Evolutionary conservation across 768 basidiomycete species (phyloP).

Genomic region (Amanita fuliginea): DNA sequence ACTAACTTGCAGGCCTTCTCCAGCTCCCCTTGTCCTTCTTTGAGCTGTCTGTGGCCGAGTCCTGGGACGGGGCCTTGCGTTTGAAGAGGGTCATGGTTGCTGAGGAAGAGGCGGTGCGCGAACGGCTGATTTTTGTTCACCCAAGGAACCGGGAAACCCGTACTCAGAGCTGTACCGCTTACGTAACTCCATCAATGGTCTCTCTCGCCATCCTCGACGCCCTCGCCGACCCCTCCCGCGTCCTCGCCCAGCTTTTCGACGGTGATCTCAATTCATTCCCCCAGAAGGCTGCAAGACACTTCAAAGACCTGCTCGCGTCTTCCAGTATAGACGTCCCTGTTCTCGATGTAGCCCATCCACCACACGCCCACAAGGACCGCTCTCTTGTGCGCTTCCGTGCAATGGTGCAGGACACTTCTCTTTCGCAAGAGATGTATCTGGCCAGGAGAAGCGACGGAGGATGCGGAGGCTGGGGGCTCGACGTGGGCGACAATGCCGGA

Average conservation of each 20-base stretch:
- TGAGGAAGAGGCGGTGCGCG: not conserved
- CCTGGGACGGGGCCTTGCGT: constrained; percentile 29
- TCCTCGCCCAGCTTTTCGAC: constrained; percentile 2
- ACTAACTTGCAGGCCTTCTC: constrained; percentile 76
- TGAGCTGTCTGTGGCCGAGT: constrained; percentile 34
- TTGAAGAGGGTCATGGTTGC: constrained; percentile 46
- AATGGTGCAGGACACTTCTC: constrained; percentile 78
- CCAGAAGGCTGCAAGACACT: not conserved
- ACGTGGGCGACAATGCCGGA: constrained; percentile 15
- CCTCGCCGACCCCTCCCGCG: constrained; percentile 1
- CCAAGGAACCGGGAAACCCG: too few species aligned
- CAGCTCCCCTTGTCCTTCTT: constrained; percentile 83
- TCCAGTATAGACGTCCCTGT: constrained; percentile 39
- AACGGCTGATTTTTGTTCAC: too few species aligned
- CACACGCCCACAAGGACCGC: constrained; percentile 36
- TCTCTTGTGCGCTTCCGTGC: constrained; percentile 61
- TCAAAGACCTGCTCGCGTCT: not conserved
- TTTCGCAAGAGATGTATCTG: constrained; percentile 64
- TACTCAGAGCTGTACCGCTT: too few species aligned
- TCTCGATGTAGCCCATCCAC: constrained; percentile 36
- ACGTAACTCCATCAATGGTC: not conserved
- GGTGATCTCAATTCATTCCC: constrained; percentile 3
- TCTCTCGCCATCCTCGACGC: constrained; percentile 1
- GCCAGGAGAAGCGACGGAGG: constrained; percentile 27
- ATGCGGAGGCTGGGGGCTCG: constrained; percentile 74